Conservation (phyloP, 1,284 basidiomycete genomes). For the Caloboletus firmus region DNA sequence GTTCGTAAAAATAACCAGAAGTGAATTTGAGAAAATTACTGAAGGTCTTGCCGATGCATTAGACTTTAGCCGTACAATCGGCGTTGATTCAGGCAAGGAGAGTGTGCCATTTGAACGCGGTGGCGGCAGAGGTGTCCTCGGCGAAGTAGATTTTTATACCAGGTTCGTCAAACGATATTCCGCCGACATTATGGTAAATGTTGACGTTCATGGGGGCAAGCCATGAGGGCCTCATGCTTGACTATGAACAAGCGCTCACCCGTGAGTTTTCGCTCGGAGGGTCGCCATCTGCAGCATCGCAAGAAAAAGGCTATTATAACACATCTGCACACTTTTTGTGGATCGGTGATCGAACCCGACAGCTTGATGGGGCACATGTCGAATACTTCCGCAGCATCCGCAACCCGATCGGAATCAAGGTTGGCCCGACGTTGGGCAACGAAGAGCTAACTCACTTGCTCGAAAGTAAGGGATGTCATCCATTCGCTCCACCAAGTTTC, state of each 20-base stretch:
- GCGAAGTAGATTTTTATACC: conserved; percentile 94
- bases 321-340: conserved; percentile 93
- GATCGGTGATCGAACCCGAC: conserved; percentile 97
- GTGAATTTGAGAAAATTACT: conserved; percentile 85
- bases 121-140: conserved; percentile 71
- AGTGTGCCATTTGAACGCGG: conserved; percentile 62
- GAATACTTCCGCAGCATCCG: conserved; percentile 95
- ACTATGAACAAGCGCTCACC: conserved; percentile 92
- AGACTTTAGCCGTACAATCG: conserved; percentile 91
- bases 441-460: conserved; percentile 83
- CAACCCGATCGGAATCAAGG: conserved; percentile 97
- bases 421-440: conserved; percentile 83
- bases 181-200: neutral
- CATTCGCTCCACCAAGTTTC: neutral
- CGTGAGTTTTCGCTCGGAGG: conserved; percentile 48
- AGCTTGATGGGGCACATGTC: conserved; percentile 90
- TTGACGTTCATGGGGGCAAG: conserved; percentile 40
- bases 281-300: conserved; percentile 1
- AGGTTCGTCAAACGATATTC: conserved; percentile 49
- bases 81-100: conserved; percentile 57
- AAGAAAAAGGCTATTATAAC: conserved; percentile 66
- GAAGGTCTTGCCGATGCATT: conserved; percentile 87
- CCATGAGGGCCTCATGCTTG: conserved; percentile 92
- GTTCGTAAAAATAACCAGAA: conserved; percentile 39
- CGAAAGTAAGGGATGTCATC: conserved; percentile 58